Conservation (phyloP, 176 grass and related monocot genomes). For the Bromus sterilis region DNA sequence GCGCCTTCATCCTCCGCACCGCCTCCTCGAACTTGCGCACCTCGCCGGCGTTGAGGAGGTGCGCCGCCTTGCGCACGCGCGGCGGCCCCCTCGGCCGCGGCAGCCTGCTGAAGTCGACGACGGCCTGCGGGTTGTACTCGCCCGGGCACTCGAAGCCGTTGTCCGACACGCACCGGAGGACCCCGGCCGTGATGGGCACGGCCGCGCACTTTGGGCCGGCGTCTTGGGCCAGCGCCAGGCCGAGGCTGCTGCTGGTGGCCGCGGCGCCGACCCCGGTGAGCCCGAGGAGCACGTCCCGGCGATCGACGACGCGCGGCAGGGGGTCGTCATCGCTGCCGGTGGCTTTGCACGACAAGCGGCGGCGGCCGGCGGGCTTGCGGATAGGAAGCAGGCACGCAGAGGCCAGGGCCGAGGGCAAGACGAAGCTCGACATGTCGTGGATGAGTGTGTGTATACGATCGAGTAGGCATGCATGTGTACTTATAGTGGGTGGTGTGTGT, state of each 20-base stretch:
- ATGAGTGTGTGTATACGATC: neutral
- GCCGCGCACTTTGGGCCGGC: neutral
- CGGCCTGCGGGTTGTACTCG: neutral
- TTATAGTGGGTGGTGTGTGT: neutral
- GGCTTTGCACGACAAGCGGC: slow-evolving; percentile 32
- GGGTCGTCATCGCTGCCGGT: neutral
- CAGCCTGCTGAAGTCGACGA: slow-evolving; percentile 26
- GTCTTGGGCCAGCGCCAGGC: neutral
- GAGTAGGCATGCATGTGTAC: neutral
- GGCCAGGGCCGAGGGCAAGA: neutral
- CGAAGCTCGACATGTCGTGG: neutral
- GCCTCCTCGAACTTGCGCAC: neutral
- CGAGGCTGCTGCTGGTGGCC: neutral
- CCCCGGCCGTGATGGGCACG: neutral
- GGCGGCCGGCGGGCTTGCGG: neutral
- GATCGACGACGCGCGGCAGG: neutral
- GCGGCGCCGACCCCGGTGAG: slow-evolving; percentile 19
- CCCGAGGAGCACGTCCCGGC: slow-evolving; percentile 41
- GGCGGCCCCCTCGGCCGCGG: neutral
- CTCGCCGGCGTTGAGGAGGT: neutral
- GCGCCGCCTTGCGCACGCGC: slow-evolving; percentile 39
- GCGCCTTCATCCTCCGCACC: neutral
- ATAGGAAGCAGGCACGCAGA: neutral
- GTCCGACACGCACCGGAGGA: slow-evolving; percentile 3
- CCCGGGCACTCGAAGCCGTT: slow-evolving; percentile 15